These are phyloP conservation scores for Hansenula sp. DNA, from an alignment of 1,139 yeast species.

Conservation along the genomic window DNA sequence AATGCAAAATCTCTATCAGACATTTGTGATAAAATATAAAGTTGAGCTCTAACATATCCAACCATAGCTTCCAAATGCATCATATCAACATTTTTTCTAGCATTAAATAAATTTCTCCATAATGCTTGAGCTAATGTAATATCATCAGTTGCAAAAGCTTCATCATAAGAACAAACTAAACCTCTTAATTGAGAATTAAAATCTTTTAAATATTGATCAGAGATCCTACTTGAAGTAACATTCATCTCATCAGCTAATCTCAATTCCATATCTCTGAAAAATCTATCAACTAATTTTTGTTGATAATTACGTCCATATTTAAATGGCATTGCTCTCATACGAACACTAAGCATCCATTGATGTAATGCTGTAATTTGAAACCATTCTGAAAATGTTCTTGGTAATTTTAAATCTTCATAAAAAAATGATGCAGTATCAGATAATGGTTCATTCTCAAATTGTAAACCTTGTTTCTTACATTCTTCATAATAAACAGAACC, in stretches of 20 bases:
- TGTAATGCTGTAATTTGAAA: conserved; percentile 88
- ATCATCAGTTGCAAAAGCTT: conserved; percentile 81
- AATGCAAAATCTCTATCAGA: conserved; percentile 90
- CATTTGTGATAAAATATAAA: conserved; percentile 79
- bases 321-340: conserved; percentile 95
- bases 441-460: conserved; percentile 64
- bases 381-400: conserved; percentile 90
- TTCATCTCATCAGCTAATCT: conserved; percentile 83
- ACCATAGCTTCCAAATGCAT: conserved; percentile 83
- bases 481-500: conserved; percentile 84
- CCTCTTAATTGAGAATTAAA: conserved; percentile 91
- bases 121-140: conserved; percentile 82
- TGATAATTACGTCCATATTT: conserved; percentile 87
- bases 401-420: conserved; percentile 77
- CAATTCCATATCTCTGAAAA: conserved; percentile 84
- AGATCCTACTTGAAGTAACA: conserved; percentile 76
- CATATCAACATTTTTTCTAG: conserved; percentile 76
- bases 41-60: conserved; percentile 82
- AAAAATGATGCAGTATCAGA: conserved; percentile 64
- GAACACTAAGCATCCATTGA: conserved; percentile 87
- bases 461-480: conserved; percentile 81
- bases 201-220: conserved; percentile 84
- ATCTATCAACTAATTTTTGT: conserved; percentile 84
- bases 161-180: conserved; percentile 85
- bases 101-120: conserved; percentile 90